phyloP scores from a whole-genome alignment of 2,329 filamentous ascomycete species.

The Acarospora socialis region DNA sequence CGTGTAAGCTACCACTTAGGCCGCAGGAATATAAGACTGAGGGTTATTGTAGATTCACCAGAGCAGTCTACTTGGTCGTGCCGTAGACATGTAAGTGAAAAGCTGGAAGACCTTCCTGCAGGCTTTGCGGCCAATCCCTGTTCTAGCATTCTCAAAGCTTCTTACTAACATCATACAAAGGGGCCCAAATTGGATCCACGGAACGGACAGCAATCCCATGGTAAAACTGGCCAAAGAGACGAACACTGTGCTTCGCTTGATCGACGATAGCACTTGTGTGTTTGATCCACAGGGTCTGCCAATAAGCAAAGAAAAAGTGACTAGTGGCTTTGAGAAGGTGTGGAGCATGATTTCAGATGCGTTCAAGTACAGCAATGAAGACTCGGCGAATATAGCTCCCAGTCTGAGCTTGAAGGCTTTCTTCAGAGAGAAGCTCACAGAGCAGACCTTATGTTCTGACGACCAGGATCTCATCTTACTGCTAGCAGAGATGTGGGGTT shows the following conservation, averaged over 20 bases:
- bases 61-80: slow-evolving; percentile 28
- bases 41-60: slow-evolving; percentile 19
- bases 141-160: too few relatives aligned
- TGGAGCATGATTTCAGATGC: slow-evolving; percentile 46
- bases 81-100: slow-evolving; percentile 44
- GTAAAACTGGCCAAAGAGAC: slow-evolving; percentile 40
- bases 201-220: slow-evolving; percentile 46
- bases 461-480: slow-evolving; percentile 38
- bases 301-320: slow-evolving; percentile 22
- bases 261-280: slow-evolving; percentile 36
- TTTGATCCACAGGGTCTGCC: slow-evolving; percentile 33
- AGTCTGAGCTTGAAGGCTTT: slow-evolving; percentile 43
- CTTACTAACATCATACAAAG: slow-evolving; percentile 21
- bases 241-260: slow-evolving; percentile 34
- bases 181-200: slow-evolving; percentile 53
- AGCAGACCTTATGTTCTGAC: slow-evolving; percentile 22
- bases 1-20: slow-evolving; percentile 30
- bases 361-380: slow-evolving; percentile 43
- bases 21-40: too few relatives aligned
- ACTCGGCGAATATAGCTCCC: slow-evolving; percentile 35
- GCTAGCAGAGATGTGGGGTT: slow-evolving; percentile 47
- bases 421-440: slow-evolving; percentile 35
- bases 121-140: too few relatives aligned
- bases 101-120: too few relatives aligned
- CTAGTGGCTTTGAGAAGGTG: slow-evolving; percentile 29